Conservation (phyloP, 257 asterid genomes). For the Penstemon eatonii region DNA sequence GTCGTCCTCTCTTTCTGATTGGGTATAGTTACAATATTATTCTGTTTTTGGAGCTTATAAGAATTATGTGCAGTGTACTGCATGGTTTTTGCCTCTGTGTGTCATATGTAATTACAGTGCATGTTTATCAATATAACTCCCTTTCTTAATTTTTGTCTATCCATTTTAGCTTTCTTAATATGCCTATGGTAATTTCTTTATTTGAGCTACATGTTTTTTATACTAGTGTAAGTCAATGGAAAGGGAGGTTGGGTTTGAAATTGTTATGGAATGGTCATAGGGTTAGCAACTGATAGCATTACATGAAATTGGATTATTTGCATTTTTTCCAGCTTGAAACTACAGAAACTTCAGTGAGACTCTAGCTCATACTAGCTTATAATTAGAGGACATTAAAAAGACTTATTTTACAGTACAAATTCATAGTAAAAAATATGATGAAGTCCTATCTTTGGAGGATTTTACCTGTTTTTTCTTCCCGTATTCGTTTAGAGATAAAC, state of each 20-base stretch:
- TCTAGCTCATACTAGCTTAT: not conserved
- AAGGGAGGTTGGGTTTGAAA: not conserved
- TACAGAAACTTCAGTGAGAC: not conserved
- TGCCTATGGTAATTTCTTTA: not conserved
- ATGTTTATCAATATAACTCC: not conserved
- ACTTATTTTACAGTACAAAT: not conserved
- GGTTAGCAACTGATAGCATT: not conserved
- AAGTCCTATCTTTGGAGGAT: not conserved
- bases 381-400: not conserved
- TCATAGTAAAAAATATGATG: not conserved
- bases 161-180: not conserved
- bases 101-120: not conserved
- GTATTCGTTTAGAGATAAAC: not conserved
- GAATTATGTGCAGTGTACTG: conserved; percentile 16
- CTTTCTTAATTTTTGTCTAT: not conserved
- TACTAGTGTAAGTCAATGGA: not conserved
- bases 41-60: not conserved
- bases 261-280: not conserved
- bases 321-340: not conserved
- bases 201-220: not conserved
- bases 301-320: not conserved
- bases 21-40: not conserved
- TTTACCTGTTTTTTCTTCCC: not conserved
- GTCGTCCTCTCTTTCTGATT: conserved; percentile 19
- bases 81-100: not conserved